Evolutionary conservation across 2,329 filamentous ascomycete genomes (phyloP).

Genomic region (Zymoseptoria passerinii): DNA sequence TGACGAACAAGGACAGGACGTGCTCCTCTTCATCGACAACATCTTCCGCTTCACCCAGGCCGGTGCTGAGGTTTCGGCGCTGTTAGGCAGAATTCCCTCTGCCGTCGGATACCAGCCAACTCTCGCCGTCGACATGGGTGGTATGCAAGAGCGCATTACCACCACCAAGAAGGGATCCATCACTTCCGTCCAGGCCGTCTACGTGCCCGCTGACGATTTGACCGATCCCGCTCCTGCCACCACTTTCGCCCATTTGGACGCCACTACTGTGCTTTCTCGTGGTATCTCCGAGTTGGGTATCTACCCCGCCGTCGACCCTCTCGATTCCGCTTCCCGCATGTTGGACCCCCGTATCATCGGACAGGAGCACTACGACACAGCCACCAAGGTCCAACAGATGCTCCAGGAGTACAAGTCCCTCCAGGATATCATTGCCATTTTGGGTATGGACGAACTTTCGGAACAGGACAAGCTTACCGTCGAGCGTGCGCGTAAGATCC

Average conservation of each 20-base stretch:
- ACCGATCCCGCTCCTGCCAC: slow-evolving; percentile 98
- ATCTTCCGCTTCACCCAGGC: slow-evolving; percentile 99
- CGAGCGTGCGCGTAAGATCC: slow-evolving; percentile 99
- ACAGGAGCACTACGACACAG: slow-evolving; percentile 93
- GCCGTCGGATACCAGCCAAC: slow-evolving; percentile 99
- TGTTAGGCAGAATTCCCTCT: slow-evolving; percentile 99
- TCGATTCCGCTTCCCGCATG: slow-evolving; percentile 99
- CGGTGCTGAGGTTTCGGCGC: slow-evolving; percentile 98
- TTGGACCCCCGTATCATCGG: slow-evolving; percentile 97
- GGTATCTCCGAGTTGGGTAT: slow-evolving; percentile 99
- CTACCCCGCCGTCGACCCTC: slow-evolving; percentile 99
- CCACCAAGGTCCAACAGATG: slow-evolving; percentile 95
- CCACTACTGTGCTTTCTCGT: slow-evolving; percentile 99
- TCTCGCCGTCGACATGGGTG: slow-evolving; percentile 97
- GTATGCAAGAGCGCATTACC: slow-evolving; percentile 99
- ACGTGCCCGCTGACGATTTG: slow-evolving; percentile 99
- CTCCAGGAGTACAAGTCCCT: slow-evolving; percentile 99
- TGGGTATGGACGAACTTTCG: slow-evolving; percentile 99
- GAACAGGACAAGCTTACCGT: slow-evolving; percentile 99
- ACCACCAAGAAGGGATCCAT: slow-evolving; percentile 99
- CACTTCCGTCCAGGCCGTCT: slow-evolving; percentile 99
- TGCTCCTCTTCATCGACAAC: slow-evolving; percentile 99
- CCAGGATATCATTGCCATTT: slow-evolving; percentile 97
- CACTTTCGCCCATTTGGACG: slow-evolving; percentile 99
- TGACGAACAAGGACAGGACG: slow-evolving; percentile 77